These are phyloP conservation scores for Ogataea kodamae DNA, from an alignment of 805 yeast genomes.

Conservation along the genomic window DNA sequence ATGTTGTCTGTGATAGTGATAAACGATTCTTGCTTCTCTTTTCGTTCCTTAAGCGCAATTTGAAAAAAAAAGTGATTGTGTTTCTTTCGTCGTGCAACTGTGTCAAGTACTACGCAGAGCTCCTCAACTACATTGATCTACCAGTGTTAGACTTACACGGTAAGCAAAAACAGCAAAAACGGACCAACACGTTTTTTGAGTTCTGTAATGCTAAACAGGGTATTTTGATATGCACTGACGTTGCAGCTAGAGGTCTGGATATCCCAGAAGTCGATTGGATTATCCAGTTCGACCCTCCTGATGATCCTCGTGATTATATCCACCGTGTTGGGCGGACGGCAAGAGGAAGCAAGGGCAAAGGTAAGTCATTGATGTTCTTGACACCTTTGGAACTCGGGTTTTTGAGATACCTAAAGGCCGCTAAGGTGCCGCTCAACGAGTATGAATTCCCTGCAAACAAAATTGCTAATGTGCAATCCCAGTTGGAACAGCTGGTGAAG, in stretches of 20 bases:
- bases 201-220: conserved; percentile 97
- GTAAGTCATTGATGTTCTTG: conserved; percentile 92
- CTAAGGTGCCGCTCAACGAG: conserved; percentile 96
- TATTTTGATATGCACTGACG: conserved; percentile 91
- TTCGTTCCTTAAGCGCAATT: conserved; percentile 89
- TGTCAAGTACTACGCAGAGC: conserved; percentile 93
- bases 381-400: conserved; percentile 94
- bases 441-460: conserved; percentile 93
- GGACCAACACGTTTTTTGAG: conserved; percentile 97
- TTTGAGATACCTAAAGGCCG: conserved; percentile 89
- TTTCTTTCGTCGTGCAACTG: conserved; percentile 95
- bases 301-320: conserved; percentile 98
- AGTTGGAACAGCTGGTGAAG: conserved; percentile 83
- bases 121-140: conserved; percentile 90
- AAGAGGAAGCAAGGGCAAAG: conserved; percentile 84
- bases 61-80: conserved; percentile 89
- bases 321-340: conserved; percentile 99
- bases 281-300: conserved; percentile 98
- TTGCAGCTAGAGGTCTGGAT: conserved; percentile 98
- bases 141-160: conserved; percentile 98
- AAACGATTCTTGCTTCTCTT: conserved; percentile 86
- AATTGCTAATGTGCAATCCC: conserved; percentile 94
- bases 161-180: conserved; percentile 96
- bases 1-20: conserved; percentile 95
- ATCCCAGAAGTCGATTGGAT: conserved; percentile 99